These are phyloP conservation scores for Loxodes magnus DNA, from an alignment of 73 alveolate genomes.

Conservation along the genomic window DNA sequence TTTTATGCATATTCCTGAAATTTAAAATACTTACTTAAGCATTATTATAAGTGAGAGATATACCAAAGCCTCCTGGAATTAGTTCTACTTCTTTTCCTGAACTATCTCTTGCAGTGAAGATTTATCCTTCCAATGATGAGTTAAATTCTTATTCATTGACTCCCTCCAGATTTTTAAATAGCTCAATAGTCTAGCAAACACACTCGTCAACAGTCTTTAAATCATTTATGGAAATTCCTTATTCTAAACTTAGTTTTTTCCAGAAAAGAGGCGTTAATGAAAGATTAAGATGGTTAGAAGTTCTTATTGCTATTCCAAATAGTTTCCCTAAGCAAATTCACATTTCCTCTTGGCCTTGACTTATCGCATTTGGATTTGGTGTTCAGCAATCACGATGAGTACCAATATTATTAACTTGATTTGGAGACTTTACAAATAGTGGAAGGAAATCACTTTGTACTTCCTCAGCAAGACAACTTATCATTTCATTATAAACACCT, in stretches of 20 bases:
- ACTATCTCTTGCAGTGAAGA: conserved; percentile 55
- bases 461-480: conserved; percentile 72
- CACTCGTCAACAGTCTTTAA: conserved; percentile 71
- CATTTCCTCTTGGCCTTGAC: conserved; percentile 68
- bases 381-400: conserved; percentile 74
- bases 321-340: conserved; percentile 71
- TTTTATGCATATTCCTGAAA: conserved; percentile 52
- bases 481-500: conserved; percentile 82
- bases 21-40: conserved; percentile 12
- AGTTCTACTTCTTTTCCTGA: conserved; percentile 69
- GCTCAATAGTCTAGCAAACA: conserved; percentile 57
- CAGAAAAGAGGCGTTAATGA: conserved; percentile 71
- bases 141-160: conserved; percentile 42
- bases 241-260: conserved; percentile 68
- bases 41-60: conserved; percentile 36
- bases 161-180: conserved; percentile 31
- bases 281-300: conserved; percentile 48
- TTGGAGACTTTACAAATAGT: conserved; percentile 76
- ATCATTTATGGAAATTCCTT: conserved; percentile 51
- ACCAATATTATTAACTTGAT: conserved; percentile 77
- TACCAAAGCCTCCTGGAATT: conserved; percentile 54
- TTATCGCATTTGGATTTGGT: conserved; percentile 70
- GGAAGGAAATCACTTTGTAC: conserved; percentile 60
- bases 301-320: conserved; percentile 79
- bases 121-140: conserved; percentile 39